These are phyloP conservation scores for Aspergillus awamori DNA, from an alignment of 2,329 filamentous ascomycete genomes.

Conservation along the genomic window DNA sequence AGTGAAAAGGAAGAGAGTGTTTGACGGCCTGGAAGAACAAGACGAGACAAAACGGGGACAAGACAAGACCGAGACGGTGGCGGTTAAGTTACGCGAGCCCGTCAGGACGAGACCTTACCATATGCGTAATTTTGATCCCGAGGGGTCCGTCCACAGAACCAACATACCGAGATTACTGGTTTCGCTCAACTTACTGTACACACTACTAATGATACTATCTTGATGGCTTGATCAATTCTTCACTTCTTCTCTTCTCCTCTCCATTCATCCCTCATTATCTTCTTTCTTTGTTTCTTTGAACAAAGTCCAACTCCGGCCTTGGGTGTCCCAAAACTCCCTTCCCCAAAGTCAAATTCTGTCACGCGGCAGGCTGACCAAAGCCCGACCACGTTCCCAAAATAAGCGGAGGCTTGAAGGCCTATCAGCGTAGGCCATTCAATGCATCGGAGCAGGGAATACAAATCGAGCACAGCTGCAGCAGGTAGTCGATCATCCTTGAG, in stretches of 20 bases:
- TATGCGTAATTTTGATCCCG: conserved; percentile 27
- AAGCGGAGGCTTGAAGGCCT: conserved; percentile 1
- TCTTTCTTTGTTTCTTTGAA: neutral
- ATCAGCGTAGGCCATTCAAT: conserved; percentile 3
- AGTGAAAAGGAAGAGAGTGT: conserved; percentile 21
- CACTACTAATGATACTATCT: neutral
- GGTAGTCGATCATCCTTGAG: neutral
- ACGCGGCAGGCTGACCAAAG: conserved; percentile 15
- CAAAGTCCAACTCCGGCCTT: neutral
- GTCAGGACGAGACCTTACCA: conserved; percentile 26
- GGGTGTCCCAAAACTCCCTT: neutral
- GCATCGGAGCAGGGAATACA: neutral
- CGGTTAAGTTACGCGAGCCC: conserved; percentile 33
- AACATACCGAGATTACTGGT: neutral
- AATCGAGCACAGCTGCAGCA: neutral
- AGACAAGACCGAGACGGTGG: conserved; percentile 25
- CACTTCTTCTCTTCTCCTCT: neutral
- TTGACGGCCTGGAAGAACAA: conserved; percentile 19
- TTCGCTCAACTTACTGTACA: neutral
- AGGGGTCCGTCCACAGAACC: neutral
- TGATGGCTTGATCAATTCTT: neutral
- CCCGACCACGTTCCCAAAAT: conserved; percentile 8
- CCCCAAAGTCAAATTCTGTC: conserved; percentile 16
- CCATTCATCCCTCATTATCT: neutral
- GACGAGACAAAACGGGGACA: conserved; percentile 28